Percentiles rank a stretch among this genome's conserved stretches.
Evolutionary conservation across 495 filamentous ascomycete species (phyloP).

Genomic region (Beverwykella pulmonaria): DNA sequence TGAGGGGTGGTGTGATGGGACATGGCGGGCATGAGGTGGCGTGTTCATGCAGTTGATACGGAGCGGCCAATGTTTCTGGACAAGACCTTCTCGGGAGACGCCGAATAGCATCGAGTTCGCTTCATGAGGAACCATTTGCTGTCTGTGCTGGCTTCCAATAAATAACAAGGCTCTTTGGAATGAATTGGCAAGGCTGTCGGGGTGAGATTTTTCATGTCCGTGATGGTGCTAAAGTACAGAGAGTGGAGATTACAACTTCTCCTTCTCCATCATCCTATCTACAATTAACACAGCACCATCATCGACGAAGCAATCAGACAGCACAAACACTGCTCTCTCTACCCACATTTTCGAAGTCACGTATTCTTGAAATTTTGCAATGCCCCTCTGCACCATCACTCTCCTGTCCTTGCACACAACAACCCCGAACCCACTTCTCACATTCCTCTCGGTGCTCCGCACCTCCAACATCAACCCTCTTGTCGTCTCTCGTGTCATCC

Average conservation of each 20-base stretch:
- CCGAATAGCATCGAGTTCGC: too few species aligned
- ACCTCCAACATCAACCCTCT: slow-evolving; percentile 46
- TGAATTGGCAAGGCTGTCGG: not conserved
- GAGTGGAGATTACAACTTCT: not conserved
- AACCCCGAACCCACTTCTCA: slow-evolving; percentile 19
- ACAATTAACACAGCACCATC: not conserved
- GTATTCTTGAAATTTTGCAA: too few species aligned
- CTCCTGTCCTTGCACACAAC: slow-evolving; percentile 40
- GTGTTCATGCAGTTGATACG: not conserved
- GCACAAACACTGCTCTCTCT: too few species aligned
- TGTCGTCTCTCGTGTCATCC: slow-evolving; percentile 52
- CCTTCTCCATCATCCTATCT: not conserved
- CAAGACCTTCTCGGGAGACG: not conserved
- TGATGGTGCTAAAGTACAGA: not conserved
- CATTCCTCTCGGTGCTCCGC: slow-evolving; percentile 39
- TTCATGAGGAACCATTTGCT: too few species aligned
- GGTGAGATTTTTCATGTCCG: not conserved
- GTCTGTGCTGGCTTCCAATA: too few species aligned
- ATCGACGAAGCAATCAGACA: too few species aligned
- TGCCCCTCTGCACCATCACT: slow-evolving; percentile 46
- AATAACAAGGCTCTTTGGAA: not conserved
- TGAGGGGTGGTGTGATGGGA: not conserved
- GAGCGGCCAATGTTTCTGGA: not conserved
- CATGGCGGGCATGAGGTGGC: not conserved
- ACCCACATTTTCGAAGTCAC: too few species aligned